These are phyloP conservation scores for Globisporangium irregulare DNA, from an alignment of 352 stramenopile genomes.

Conservation along the genomic window DNA sequence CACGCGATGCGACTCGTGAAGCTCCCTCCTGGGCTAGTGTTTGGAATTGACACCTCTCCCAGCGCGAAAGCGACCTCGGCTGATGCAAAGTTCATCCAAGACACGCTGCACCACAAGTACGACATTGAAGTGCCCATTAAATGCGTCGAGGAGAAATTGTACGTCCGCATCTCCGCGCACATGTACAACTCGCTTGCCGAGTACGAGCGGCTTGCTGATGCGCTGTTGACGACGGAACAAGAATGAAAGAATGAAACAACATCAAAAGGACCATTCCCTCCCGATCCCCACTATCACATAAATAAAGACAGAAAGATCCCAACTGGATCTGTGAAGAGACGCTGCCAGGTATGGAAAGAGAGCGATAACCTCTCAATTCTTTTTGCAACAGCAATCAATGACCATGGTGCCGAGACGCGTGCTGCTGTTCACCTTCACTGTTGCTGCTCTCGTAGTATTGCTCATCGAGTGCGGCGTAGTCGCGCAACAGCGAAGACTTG, in stretches of 20 bases:
- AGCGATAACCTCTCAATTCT: background rate
- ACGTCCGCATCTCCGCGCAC: conserved; percentile 89
- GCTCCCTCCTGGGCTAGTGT: conserved; percentile 53
- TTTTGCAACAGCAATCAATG: background rate
- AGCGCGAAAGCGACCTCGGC: conserved; percentile 55
- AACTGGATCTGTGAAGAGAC: conserved; percentile 2
- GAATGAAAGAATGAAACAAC: background rate
- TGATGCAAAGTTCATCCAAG: conserved; percentile 91
- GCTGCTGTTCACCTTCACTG: background rate
- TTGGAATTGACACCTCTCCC: conserved; percentile 30
- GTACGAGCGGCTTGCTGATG: conserved; percentile 65
- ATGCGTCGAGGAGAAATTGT: conserved; percentile 83
- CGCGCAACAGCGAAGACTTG: background rate
- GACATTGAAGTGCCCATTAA: conserved; percentile 93
- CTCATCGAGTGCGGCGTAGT: background rate
- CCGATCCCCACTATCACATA: background rate
- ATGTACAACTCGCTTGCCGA: conserved; percentile 90
- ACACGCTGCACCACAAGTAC: conserved; percentile 75
- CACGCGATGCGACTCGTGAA: conserved; percentile 76
- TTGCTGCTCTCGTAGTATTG: background rate
- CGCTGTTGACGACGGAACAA: conserved; percentile 7
- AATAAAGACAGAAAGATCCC: background rate
- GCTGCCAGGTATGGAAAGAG: background rate
- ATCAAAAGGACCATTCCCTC: background rate
- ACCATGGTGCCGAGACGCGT: background rate